Base-by-base conservation (phyloP, 176 grass and related monocot species). In the Bromus sterilis region DNA sequence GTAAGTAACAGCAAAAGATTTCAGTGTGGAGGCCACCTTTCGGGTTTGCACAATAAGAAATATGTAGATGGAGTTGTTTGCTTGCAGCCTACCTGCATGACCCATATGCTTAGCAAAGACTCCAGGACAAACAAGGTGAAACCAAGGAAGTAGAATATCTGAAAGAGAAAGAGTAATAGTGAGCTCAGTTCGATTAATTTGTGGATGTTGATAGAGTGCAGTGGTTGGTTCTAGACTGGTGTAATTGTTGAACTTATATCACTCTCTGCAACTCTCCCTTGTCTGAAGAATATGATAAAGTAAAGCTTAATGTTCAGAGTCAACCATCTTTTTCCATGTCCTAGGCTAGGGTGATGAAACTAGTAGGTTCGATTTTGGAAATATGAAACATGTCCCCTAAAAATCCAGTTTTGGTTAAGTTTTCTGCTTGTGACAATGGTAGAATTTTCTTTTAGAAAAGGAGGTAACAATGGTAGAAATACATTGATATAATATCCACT, bases 131-230 rank as follows among this genome's bases (percentile, higher is more conserved):
- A 94, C 66, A 94, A 11, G 0, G 72, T 53, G 15, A 91, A 91
- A 21, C 92, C 92, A n/a, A 94, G 26, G 11, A 94, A 94, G 71
- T 89, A 91, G 35, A 94, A 81, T 71, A 94, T 88, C 92, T 94
- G 83, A 75, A 83, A 74, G 8, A n/a, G 44, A 75, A 28, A 44
- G 24, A 0, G 1, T 51, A 53, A 18, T 2, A 69, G 55, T 18
- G 39, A 9, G 34, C 20, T 5, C 11, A 32, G 10, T 44, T 44
- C 7, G 18, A 9, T 53, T 21, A 3, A 74, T 46, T 66, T 12
- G 66, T 16, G 2, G 56, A 36, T 39, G 15, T 48, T 57, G 11
- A 5, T 67, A 74, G 32, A 4, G 60, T 26, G 18, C 11, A 3
- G 13, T 20, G 48, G 48, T 53, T 21, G 29, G 46, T 66, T 35